Conservation (phyloP, 352 stramenopile species). For the Pythium monospermum region DNA sequence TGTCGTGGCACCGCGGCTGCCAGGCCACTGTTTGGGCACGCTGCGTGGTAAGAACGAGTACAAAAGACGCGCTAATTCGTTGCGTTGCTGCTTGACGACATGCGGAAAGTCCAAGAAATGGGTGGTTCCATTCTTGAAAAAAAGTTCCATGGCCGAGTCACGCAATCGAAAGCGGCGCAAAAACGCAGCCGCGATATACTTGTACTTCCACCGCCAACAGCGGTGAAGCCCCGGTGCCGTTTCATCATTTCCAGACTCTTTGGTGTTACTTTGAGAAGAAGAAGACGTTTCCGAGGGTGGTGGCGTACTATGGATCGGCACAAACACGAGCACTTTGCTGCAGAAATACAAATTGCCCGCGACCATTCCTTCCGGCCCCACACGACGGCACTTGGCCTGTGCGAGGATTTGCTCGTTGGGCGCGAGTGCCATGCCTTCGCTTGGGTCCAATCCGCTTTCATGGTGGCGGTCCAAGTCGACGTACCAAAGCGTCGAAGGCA, state of each 20-base stretch:
- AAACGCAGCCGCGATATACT: constrained; percentile 69
- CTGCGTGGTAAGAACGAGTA: constrained; percentile 71
- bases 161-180: constrained; percentile 75
- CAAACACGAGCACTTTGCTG: constrained; percentile 58
- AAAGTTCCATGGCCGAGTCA: constrained; percentile 81
- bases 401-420: constrained; percentile 62
- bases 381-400: constrained; percentile 54
- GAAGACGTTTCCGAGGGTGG: neutral
- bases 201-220: constrained; percentile 80
- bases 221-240: constrained; percentile 59
- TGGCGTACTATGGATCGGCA: constrained; percentile 30
- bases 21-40: constrained; percentile 77
- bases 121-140: constrained; percentile 68
- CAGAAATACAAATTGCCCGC: constrained; percentile 60
- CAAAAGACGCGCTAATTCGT: constrained; percentile 64
- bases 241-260: constrained; percentile 49
- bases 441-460: constrained; percentile 63
- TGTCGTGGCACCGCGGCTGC: constrained; percentile 31
- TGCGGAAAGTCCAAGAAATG: constrained; percentile 82
- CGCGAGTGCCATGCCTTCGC: constrained; percentile 50
- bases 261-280: no score
- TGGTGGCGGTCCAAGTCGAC: constrained; percentile 28
- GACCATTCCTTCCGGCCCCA: constrained; percentile 73
- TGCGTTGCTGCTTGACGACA: constrained; percentile 64
- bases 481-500: constrained; percentile 19